Conservation (phyloP, 805 yeast genomes). For the Torulaspora gathmanii region DNA sequence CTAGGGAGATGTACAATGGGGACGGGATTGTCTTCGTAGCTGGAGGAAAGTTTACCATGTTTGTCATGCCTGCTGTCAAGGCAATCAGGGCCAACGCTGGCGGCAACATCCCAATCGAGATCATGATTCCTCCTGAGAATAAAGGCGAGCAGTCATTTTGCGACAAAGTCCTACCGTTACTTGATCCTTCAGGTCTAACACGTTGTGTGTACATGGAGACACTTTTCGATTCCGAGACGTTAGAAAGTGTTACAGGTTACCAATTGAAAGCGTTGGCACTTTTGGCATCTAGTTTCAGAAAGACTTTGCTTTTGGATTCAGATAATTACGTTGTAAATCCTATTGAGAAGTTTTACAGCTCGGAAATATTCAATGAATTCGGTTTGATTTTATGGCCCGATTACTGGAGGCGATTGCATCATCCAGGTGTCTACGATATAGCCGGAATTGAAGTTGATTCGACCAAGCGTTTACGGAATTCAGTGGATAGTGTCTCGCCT, state of each 20-base stretch:
- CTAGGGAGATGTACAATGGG: constrained; percentile 36
- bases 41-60: constrained; percentile 72
- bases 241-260: constrained; percentile 50
- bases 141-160: constrained; percentile 59
- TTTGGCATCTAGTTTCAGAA: constrained; percentile 66
- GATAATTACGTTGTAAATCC: constrained; percentile 68
- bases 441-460: constrained; percentile 51
- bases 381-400: constrained; percentile 76
- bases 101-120: constrained; percentile 69
- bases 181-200: constrained; percentile 42
- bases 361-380: constrained; percentile 49
- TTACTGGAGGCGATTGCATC: constrained; percentile 80
- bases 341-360: constrained; percentile 55
- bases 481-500: constrained; percentile 37
- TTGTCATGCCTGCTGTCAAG: constrained; percentile 58
- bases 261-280: constrained; percentile 68
- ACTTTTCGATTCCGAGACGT: constrained; percentile 46
- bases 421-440: constrained; percentile 66
- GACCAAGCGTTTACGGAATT: constrained; percentile 37
- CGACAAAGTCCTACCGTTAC: constrained; percentile 49
- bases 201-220: constrained; percentile 61
- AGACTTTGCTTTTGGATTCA: constrained; percentile 67
- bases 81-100: constrained; percentile 55
- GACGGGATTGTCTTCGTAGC: constrained; percentile 53
- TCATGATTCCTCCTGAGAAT: constrained; percentile 63